Evolutionary conservation across 129 eudicot species (phyloP).

Genomic region (Solidago caesia): DNA sequence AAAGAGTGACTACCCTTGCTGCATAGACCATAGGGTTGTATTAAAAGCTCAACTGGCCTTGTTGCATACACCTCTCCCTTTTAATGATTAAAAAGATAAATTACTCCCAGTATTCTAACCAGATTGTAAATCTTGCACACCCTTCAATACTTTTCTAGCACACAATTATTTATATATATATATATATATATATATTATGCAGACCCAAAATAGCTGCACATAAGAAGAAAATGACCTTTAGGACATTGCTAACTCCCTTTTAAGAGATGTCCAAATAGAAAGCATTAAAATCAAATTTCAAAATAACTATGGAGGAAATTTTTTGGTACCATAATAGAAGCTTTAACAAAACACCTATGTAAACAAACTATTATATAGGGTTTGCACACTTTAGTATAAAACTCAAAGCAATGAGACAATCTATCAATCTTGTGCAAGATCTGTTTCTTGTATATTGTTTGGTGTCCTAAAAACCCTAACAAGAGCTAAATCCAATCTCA

Average conservation of each 20-base stretch:
- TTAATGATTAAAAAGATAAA: neutral
- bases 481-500: too few species aligned
- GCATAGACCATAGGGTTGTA: neutral
- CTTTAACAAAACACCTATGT: neutral
- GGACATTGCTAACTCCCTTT: too few species aligned
- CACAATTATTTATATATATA: too few species aligned
- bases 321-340: neutral
- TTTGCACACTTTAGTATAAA: neutral
- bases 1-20: neutral
- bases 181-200: neutral
- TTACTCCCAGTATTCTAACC: neutral
- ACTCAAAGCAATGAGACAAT: neutral
- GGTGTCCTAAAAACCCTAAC: too few species aligned
- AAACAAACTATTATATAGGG: neutral
- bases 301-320: too few species aligned
- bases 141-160: neutral
- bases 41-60: neutral
- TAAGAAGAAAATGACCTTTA: too few species aligned
- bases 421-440: neutral
- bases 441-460: too few species aligned
- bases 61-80: neutral
- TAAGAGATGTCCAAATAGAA: too few species aligned
- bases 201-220: neutral
- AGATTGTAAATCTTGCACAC: neutral
- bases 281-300: neutral